phyloP scores from a whole-genome alignment of 202 grass and related monocot genomes.

The Setaria viridis region DNA sequence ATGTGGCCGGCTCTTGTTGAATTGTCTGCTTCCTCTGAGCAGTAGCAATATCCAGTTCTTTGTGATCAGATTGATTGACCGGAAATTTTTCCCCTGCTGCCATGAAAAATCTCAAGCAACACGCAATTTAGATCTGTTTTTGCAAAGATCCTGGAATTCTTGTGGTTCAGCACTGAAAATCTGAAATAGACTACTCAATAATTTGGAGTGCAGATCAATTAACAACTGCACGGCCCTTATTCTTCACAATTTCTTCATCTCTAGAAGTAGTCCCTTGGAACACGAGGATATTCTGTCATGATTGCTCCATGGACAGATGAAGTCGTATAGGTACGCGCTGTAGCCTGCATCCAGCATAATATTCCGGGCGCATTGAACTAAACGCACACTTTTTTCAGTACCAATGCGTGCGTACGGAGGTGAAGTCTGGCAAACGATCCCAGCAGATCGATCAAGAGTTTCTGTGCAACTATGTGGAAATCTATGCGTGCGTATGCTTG shows the following conservation, averaged over 20 bases:
- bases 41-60: not conserved
- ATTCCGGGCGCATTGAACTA: constrained; percentile 32
- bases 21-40: constrained; percentile 7
- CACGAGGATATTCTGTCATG: constrained; percentile 34
- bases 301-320: constrained; percentile 35
- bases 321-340: constrained; percentile 22
- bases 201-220: not conserved
- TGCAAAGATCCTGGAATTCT: not conserved
- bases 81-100: not conserved
- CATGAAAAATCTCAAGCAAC: not conserved
- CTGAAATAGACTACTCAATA: not conserved
- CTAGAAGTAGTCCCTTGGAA: not conserved
- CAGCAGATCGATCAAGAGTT: not conserved
- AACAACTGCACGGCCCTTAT: not conserved
- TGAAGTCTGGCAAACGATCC: not conserved
- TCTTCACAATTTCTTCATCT: not conserved
- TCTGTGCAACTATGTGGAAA: not conserved
- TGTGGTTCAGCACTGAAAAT: not conserved
- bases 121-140: not conserved
- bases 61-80: constrained; percentile 15
- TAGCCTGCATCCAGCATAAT: constrained; percentile 11
- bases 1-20: constrained; percentile 3
- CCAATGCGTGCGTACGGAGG: constrained; percentile 12
- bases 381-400: not conserved
- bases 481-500: too few species aligned